phyloP scores from a whole-genome alignment of 306 rosid species.

The Cucumis cinereus region DNA sequence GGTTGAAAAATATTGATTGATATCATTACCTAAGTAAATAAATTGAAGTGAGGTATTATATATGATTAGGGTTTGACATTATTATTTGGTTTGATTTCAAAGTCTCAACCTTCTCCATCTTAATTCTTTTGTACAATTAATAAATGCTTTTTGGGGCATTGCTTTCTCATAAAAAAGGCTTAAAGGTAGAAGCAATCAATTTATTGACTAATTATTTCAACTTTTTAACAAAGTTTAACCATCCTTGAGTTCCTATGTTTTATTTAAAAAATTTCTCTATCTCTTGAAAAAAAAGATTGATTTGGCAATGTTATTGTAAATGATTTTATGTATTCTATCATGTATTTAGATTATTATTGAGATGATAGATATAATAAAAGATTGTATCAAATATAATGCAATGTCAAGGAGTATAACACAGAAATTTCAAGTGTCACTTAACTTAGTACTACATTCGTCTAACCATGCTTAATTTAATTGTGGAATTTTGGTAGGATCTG shows the following conservation, averaged over 20 bases:
- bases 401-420: too few relatives aligned
- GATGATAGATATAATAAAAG: too few relatives aligned
- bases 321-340: too few relatives aligned
- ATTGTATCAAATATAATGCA: too few relatives aligned
- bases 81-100: neutral
- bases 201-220: neutral
- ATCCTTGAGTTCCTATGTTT: neutral
- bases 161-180: neutral
- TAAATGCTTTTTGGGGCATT: neutral
- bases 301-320: too few relatives aligned
- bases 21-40: too few relatives aligned
- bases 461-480: too few relatives aligned
- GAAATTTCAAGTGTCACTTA: too few relatives aligned
- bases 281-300: neutral
- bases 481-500: too few relatives aligned
- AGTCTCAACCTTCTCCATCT: neutral
- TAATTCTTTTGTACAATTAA: neutral
- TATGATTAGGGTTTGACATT: neutral
- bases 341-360: too few relatives aligned
- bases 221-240: too few relatives aligned
- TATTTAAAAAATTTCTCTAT: neutral
- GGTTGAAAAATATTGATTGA: neutral
- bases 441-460: too few relatives aligned
- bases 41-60: neutral
- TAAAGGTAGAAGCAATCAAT: neutral